Percentiles rank a stretch among this genome's conserved stretches.
These are phyloP conservation scores for Pyrenochaeta sp. DNA, from an alignment of 2,329 filamentous ascomycete species.

Conservation along the genomic window DNA sequence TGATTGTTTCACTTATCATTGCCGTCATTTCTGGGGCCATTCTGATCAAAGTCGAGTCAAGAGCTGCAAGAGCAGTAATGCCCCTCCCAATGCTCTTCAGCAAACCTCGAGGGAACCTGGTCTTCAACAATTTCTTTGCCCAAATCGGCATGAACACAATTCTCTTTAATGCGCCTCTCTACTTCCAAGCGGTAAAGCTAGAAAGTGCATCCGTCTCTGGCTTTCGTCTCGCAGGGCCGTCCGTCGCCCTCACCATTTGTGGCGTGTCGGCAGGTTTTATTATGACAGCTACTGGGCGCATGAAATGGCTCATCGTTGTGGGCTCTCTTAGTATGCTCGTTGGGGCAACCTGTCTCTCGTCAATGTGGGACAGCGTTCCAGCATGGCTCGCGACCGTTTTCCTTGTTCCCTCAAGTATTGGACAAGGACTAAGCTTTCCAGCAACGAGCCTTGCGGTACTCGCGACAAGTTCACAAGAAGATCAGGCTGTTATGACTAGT, in stretches of 20 bases:
- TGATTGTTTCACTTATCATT: constrained; percentile 56
- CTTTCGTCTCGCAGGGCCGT: constrained; percentile 73
- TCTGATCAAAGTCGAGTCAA: constrained; percentile 52
- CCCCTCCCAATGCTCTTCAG: constrained; percentile 58
- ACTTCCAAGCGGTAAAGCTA: constrained; percentile 61
- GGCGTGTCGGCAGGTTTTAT: constrained; percentile 54
- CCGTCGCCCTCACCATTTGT: constrained; percentile 57
- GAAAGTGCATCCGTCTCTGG: constrained; percentile 75
- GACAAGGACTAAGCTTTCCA: constrained; percentile 54
- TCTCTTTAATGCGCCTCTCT: constrained; percentile 76
- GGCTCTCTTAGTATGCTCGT: constrained; percentile 50
- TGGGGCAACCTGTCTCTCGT: constrained; percentile 46
- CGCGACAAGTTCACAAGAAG: constrained; percentile 53
- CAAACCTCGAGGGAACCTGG: constrained; percentile 57
- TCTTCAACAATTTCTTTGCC: constrained; percentile 63
- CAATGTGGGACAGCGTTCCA: constrained; percentile 51
- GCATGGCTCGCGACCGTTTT: constrained; percentile 53
- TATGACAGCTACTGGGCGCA: constrained; percentile 54
- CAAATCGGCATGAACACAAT: constrained; percentile 62
- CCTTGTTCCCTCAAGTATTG: constrained; percentile 51
- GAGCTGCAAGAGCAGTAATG: constrained; percentile 56
- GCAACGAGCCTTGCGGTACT: constrained; percentile 53
- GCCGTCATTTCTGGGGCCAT: constrained; percentile 52
- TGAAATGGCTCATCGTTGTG: constrained; percentile 53
- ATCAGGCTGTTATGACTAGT: constrained; percentile 64